A percentile compares a stretch with the other conserved stretches of the same genome.
Evolutionary conservation across 2,329 filamentous ascomycete genomes (phyloP).

Genomic region (Phoma sp.): DNA sequence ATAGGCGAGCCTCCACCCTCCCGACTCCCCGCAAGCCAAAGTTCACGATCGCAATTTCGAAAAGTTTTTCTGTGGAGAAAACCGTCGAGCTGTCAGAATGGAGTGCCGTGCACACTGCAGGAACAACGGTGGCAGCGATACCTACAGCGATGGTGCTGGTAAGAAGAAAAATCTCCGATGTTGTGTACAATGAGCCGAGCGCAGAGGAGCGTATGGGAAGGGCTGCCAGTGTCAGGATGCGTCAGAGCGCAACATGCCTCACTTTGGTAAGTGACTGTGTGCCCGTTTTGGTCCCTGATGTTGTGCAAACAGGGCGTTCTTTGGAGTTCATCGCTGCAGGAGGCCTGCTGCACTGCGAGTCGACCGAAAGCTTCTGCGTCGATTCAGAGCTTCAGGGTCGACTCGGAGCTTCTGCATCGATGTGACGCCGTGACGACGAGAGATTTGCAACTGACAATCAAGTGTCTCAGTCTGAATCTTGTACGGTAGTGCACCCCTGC

Average conservation of each 20-base stretch:
- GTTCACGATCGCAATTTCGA: slow-evolving; percentile 37
- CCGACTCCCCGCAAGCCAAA: slow-evolving; percentile 49
- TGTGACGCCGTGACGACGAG: slow-evolving; percentile 22
- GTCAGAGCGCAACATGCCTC: slow-evolving; percentile 25
- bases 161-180: slow-evolving; percentile 14
- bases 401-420: not conserved
- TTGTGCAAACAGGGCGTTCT: slow-evolving; percentile 7
- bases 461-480: slow-evolving; percentile 37
- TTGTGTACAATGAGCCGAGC: slow-evolving; percentile 14
- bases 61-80: slow-evolving; percentile 40
- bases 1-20: slow-evolving; percentile 39
- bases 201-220: slow-evolving; percentile 11
- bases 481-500: slow-evolving; percentile 22
- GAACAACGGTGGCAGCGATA: slow-evolving; percentile 16
- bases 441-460: not conserved
- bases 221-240: slow-evolving; percentile 18
- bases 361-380: not conserved
- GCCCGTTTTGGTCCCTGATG: slow-evolving; percentile 14
- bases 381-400: not conserved
- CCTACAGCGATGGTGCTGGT: slow-evolving; percentile 26
- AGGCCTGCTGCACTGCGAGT: slow-evolving; percentile 1
- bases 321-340: slow-evolving; percentile 2
- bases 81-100: slow-evolving; percentile 24
- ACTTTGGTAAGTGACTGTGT: slow-evolving; percentile 20
- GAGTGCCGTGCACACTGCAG: slow-evolving; percentile 8